Evolutionary conservation across 2,329 filamentous ascomycete genomes (phyloP).

Genomic region (Sporothrix pseudoabietina): DNA sequence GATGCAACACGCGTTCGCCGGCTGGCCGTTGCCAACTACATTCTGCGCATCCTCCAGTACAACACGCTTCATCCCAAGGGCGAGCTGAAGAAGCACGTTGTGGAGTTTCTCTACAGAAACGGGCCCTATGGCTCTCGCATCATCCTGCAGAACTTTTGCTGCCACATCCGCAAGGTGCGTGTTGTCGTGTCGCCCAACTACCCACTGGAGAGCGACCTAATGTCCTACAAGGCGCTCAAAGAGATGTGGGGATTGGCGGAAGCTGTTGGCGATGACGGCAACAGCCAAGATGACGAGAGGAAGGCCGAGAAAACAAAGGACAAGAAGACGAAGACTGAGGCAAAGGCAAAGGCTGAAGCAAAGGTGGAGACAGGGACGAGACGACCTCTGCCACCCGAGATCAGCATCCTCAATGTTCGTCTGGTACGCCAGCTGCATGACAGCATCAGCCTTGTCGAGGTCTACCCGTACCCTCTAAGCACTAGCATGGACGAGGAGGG

Average conservation of each 20-base stretch:
- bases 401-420: slow-evolving; percentile 55
- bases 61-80: slow-evolving; percentile 48
- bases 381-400: slow-evolving; percentile 45
- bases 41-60: slow-evolving; percentile 56
- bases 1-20: slow-evolving; percentile 51
- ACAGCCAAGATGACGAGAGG: too few relatives aligned
- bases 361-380: slow-evolving; percentile 4
- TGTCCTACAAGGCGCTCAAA: slow-evolving; percentile 48
- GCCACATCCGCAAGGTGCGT: slow-evolving; percentile 50
- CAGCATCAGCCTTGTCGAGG: slow-evolving; percentile 54
- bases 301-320: background rate
- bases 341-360: background rate
- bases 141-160: slow-evolving; percentile 54
- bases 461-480: slow-evolving; percentile 42
- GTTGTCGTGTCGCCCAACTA: slow-evolving; percentile 55
- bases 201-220: slow-evolving; percentile 56
- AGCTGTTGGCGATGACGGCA: slow-evolving; percentile 13
- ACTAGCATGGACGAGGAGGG: background rate
- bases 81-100: slow-evolving; percentile 38
- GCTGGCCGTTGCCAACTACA: slow-evolving; percentile 56
- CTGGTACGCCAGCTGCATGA: slow-evolving; percentile 60
- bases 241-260: slow-evolving; percentile 47
- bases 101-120: slow-evolving; percentile 46
- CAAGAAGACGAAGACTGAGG: background rate
- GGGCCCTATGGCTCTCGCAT: slow-evolving; percentile 62